Conservation (phyloP, 371 early-diverging fungal species). For the Homolaphlyctis polyrhiza region DNA sequence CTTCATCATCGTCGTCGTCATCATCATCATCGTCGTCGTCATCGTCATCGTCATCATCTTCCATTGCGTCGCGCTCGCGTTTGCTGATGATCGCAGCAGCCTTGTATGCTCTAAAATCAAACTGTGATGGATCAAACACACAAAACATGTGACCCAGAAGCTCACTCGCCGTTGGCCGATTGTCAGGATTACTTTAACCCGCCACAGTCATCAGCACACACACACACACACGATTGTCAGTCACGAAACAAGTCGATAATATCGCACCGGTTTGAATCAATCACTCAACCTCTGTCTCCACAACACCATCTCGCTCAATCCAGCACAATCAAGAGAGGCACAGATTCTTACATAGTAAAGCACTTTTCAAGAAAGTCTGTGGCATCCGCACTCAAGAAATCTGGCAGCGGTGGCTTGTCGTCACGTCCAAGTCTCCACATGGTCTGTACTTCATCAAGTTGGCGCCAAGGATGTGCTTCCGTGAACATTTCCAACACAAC, state of each 20-base stretch:
- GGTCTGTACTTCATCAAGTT: slow-evolving; percentile 86
- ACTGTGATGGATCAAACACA: slow-evolving; percentile 12
- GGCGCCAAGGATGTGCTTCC: slow-evolving; percentile 90
- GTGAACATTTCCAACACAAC: slow-evolving; percentile 95
- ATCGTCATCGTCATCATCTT: slow-evolving; percentile 13
- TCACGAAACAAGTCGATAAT: neutral
- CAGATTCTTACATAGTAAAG: slow-evolving; percentile 36
- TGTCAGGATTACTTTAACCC: slow-evolving; percentile 45
- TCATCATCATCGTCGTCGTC: slow-evolving; percentile 13
- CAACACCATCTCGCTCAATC: neutral
- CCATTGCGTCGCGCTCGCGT: slow-evolving; percentile 1
- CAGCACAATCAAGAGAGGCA: neutral
- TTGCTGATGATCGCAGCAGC: slow-evolving; percentile 13
- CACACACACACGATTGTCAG: neutral
- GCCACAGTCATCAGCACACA: neutral
- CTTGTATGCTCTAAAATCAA: slow-evolving; percentile 32
- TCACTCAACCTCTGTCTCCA: neutral
- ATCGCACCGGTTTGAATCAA: neutral
- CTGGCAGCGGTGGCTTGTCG: slow-evolving; percentile 74
- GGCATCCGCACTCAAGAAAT: slow-evolving; percentile 59
- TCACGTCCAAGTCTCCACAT: slow-evolving; percentile 81
- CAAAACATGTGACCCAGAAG: slow-evolving; percentile 31
- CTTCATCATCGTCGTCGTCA: slow-evolving; percentile 21
- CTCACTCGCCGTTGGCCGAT: slow-evolving; percentile 49
- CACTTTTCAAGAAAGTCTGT: slow-evolving; percentile 74